These are phyloP conservation scores for Sclerotinia minor DNA, from an alignment of 2,329 filamentous ascomycete genomes.

Conservation along the genomic window DNA sequence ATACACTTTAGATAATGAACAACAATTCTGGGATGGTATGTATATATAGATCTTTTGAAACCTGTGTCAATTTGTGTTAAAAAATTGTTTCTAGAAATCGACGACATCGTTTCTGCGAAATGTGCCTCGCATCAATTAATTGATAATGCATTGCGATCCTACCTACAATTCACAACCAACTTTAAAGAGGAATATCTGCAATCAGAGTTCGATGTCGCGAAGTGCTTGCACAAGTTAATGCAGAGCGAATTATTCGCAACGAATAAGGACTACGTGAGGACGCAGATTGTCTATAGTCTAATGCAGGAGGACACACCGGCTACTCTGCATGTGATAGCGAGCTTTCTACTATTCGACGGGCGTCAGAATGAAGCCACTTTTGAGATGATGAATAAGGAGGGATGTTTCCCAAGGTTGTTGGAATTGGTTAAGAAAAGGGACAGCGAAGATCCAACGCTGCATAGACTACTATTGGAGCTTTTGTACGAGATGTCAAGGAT, in stretches of 20 bases:
- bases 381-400: constrained; percentile 82
- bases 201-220: constrained; percentile 75
- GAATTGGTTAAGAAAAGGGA: constrained; percentile 71
- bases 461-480: constrained; percentile 80
- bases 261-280: constrained; percentile 84
- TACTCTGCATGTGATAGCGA: constrained; percentile 78
- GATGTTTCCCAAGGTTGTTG: constrained; percentile 78
- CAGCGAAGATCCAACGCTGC: constrained; percentile 68
- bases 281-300: constrained; percentile 88
- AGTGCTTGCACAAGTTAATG: constrained; percentile 77
- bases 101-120: constrained; percentile 60
- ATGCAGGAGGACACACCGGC: constrained; percentile 83
- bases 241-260: constrained; percentile 70
- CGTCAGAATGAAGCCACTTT: constrained; percentile 75
- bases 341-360: constrained; percentile 85
- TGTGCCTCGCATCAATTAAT: constrained; percentile 65
- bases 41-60: constrained; percentile 21
- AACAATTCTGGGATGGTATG: constrained; percentile 87
- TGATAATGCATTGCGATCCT: constrained; percentile 82
- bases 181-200: constrained; percentile 75
- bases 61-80: constrained; percentile 5
- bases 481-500: constrained; percentile 97
- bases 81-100: constrained; percentile 54
- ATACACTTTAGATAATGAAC: constrained; percentile 71
- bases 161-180: constrained; percentile 74